A percentile compares a stretch with the other conserved stretches of the same genome.
phyloP scores from a whole-genome alignment of 495 filamentous ascomycete genomes.

The Rhypophila decipiens region DNA sequence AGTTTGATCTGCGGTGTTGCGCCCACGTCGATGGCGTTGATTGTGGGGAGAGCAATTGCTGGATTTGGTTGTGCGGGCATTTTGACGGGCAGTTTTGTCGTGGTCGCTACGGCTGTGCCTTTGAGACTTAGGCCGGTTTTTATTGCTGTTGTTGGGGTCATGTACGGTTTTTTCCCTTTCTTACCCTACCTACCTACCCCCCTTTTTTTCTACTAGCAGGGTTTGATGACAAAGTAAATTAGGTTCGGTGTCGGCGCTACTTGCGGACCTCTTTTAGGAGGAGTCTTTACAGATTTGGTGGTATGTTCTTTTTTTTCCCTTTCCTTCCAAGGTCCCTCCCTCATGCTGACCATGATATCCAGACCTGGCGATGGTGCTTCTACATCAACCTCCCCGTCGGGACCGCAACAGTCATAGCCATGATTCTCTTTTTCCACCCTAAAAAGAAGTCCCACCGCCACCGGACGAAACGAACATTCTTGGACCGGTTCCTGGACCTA shows the following conservation, averaged over 20 bases:
- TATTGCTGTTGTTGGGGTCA: neutral
- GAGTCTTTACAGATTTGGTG: neutral
- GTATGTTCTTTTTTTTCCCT: neutral
- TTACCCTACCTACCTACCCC: neutral
- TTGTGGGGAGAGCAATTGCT: too few species aligned
- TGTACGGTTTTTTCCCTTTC: neutral
- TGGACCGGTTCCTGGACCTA: conserved; percentile 32
- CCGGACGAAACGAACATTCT: conserved; percentile 15
- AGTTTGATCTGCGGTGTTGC: too few species aligned
- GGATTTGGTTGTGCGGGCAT: too few species aligned
- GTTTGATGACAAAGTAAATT: too few species aligned
- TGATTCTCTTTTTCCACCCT: conserved; percentile 37
- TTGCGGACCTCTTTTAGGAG: neutral
- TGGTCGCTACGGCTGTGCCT: neutral
- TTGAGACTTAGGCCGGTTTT: neutral
- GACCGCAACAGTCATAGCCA: conserved; percentile 25
- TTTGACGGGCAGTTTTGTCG: too few species aligned
- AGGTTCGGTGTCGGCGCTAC: neutral
- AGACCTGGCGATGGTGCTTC: conserved; percentile 50
- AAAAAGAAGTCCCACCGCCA: conserved; percentile 16
- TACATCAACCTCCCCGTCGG: conserved; percentile 47
- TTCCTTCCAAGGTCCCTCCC: neutral
- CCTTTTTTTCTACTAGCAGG: neutral
- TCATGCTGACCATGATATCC: neutral
- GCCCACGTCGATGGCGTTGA: too few species aligned